Percentiles rank a stretch among this genome's conserved stretches.
These are phyloP conservation scores for Corymbia maculata DNA, from an alignment of 345 rosid genomes.

Conservation along the genomic window DNA sequence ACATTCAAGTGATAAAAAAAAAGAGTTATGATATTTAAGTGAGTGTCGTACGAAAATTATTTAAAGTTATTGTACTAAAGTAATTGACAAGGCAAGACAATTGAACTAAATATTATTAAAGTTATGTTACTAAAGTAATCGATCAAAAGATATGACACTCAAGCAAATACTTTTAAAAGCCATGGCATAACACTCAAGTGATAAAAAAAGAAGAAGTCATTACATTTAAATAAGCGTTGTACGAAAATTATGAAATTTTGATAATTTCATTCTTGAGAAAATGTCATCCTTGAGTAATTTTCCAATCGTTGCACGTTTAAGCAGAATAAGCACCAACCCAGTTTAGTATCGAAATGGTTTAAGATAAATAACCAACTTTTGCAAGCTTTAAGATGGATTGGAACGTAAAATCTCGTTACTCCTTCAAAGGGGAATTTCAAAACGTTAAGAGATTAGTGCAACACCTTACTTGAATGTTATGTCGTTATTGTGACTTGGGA, in stretches of 20 bases:
- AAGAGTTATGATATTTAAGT: too few relatives aligned
- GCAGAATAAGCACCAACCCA: not conserved
- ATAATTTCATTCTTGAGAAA: not conserved
- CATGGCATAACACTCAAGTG: not conserved
- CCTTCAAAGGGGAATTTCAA: not conserved
- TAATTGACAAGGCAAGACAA: not conserved
- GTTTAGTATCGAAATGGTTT: not conserved
- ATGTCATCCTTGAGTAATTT: not conserved
- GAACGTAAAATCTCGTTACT: not conserved
- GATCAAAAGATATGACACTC: not conserved
- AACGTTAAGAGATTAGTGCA: not conserved
- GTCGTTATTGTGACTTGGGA: not conserved
- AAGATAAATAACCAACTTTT: not conserved
- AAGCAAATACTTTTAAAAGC: not conserved
- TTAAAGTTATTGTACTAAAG: too few relatives aligned
- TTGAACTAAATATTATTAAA: not conserved
- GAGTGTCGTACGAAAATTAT: too few relatives aligned
- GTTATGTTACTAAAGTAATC: not conserved
- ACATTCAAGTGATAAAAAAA: too few relatives aligned
- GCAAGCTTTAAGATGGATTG: not conserved
- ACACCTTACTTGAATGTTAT: not conserved
- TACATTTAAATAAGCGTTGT: fast-evolving
- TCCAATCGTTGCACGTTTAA: not conserved
- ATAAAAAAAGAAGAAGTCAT: not conserved
- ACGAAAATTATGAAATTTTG: not conserved